These are phyloP conservation scores for Oidium heveae DNA, from an alignment of 2,329 filamentous ascomycete genomes.

Conservation along the genomic window DNA sequence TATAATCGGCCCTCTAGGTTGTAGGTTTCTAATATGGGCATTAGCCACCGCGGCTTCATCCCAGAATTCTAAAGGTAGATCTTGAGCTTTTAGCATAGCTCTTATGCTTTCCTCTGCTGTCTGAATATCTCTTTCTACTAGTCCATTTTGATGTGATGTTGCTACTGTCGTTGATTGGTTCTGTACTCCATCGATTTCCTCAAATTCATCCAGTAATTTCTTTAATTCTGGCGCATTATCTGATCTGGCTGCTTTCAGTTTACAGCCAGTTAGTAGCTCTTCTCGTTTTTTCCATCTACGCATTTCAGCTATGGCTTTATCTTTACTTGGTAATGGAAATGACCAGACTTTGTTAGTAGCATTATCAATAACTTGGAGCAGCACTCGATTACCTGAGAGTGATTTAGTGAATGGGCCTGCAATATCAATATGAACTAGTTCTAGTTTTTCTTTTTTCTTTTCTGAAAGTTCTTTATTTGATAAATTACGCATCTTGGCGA, in stretches of 20 bases:
- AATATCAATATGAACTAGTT: background rate
- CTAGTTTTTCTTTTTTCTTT: background rate
- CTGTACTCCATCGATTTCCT: background rate
- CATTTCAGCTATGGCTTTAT: background rate
- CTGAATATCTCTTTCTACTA: background rate
- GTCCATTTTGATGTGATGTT: background rate
- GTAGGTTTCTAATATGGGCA: background rate
- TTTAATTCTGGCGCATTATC: too few relatives aligned
- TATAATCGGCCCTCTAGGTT: background rate
- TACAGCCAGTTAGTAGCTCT: background rate
- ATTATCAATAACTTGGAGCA: too few relatives aligned
- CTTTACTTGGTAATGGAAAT: background rate
- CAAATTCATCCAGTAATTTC: background rate
- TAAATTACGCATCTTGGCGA: background rate
- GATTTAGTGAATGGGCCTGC: background rate
- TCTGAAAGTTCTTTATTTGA: background rate
- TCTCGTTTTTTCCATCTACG: background rate
- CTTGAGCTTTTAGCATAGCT: background rate
- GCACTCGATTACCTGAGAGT: background rate
- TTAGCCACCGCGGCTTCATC: background rate
- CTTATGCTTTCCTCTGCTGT: background rate
- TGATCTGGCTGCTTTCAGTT: background rate
- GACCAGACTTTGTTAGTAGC: background rate
- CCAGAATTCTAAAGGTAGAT: background rate
- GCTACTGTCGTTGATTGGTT: background rate